These are phyloP conservation scores for Flueggea neowawraea DNA, from an alignment of 441 rosid genomes.

Conservation along the genomic window DNA sequence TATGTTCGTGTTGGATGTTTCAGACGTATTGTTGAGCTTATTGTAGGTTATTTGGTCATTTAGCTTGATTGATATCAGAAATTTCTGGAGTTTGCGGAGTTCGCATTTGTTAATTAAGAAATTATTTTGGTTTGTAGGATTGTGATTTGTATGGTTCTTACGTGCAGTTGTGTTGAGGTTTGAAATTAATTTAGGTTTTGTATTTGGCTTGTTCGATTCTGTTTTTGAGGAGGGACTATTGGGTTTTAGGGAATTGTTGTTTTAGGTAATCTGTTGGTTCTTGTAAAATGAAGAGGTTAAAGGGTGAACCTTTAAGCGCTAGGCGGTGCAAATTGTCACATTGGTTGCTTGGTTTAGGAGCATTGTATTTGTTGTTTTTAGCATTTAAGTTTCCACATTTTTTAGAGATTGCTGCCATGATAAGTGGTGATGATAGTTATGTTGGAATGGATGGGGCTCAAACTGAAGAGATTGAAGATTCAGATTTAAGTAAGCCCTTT, in stretches of 20 bases:
- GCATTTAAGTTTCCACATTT: slow-evolving; percentile 82
- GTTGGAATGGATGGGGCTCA: slow-evolving; percentile 42
- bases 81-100: no score
- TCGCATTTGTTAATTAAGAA: background rate
- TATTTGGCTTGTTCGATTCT: background rate
- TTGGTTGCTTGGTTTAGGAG: slow-evolving; percentile 55
- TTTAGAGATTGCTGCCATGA: slow-evolving; percentile 56
- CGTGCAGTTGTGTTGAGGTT: background rate
- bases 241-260: no score
- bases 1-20: background rate
- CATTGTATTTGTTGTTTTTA: slow-evolving; percentile 68
- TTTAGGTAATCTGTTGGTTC: slow-evolving; percentile 7
- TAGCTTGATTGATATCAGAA: no score
- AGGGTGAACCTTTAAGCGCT: slow-evolving; percentile 44
- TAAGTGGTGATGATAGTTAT: slow-evolving; percentile 68
- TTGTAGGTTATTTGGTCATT: no score
- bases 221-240: slow-evolving; percentile 5
- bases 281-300: slow-evolving; percentile 71
- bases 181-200: background rate
- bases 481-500: slow-evolving; percentile 52
- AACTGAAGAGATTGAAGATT: slow-evolving; percentile 36
- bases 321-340: slow-evolving; percentile 83
- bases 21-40: no score
- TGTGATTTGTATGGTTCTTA: background rate
- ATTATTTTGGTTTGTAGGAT: background rate